Evolutionary conservation across 257 asterid species (phyloP), one percentile per base, ranked within the genome.

Genomic region (Paulownia fortunei): DNA sequence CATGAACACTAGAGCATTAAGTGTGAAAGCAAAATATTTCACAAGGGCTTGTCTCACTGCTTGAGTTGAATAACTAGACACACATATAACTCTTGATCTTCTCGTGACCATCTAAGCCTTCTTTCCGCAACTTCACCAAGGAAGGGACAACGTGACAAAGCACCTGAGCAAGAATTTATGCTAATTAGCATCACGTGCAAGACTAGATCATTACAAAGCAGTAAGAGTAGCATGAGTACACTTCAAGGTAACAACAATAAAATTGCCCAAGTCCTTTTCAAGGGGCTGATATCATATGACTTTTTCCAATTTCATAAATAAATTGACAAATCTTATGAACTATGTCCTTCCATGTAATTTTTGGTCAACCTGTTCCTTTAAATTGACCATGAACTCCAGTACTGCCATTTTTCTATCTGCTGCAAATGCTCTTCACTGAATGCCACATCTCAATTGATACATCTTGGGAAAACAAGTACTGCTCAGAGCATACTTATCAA

Each of bases 71-170:
- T 80, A 90, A 87, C 85, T 87, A 90, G 85, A 93, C 99, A 88
- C 93, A 96, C 99, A 96, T 96, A 96, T 96, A 96, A 86, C 97
- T 86, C 94, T 96, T 96, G 88, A 96, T 96, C 97, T 93, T 96
- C 90, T 96, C 99, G 32, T 96, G 97, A 73, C 96, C 99, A 85
- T 93, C 98, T 85, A 96, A 90, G 84, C 99, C 99, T 88, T 96
- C 99, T 88, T 96, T 96, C 80, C 99, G 90, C 83, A 96, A 89
- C 92, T 96, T 96, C 90, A 93, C 96, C 55, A 96, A 84, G 72
- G 98, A 94, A 9, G 99, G 99, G 76, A 96, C 72, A 63, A 92
- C 83, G 46, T 92, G 93, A 79, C 98, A 96, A 81, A 93, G 91
- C 76, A 92, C 95, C 98, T 96, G 92, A 41, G 73, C 30, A 79